Conservation (phyloP, 768 basidiomycete species). For the Tylopilus sp. region DNA sequence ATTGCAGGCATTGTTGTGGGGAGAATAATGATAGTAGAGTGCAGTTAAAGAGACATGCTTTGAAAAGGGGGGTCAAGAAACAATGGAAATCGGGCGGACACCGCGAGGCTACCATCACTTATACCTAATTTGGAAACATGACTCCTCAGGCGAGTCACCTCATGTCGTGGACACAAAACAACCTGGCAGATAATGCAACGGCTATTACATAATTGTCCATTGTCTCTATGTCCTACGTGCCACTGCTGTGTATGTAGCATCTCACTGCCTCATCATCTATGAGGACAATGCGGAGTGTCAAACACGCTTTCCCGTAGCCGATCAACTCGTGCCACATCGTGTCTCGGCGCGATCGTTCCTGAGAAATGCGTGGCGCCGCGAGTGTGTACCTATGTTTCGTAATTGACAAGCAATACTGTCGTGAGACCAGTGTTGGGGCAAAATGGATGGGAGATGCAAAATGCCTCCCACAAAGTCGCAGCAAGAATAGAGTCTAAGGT, state of each 20-base stretch:
- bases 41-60: conserved; percentile 28
- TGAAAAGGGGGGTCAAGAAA: conserved; percentile 20
- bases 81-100: conserved; percentile 22
- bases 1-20: conserved; percentile 38
- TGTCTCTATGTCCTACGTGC: too few relatives aligned
- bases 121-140: conserved; percentile 25
- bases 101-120: conserved; percentile 20
- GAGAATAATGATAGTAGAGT: conserved; percentile 37
- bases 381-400: background rate
- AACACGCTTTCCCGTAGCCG: conserved; percentile 1
- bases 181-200: background rate
- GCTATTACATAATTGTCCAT: too few relatives aligned
- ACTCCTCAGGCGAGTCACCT: conserved; percentile 8
- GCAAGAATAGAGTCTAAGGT: too few relatives aligned
- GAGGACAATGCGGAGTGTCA: conserved; percentile 26
- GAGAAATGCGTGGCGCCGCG: too few relatives aligned
- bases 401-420: background rate
- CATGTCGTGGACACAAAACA: background rate
- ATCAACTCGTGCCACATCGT: conserved; percentile 1
- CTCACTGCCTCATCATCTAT: background rate
- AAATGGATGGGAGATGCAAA: too few relatives aligned
- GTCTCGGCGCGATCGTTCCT: background rate
- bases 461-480: too few relatives aligned
- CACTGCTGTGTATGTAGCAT: background rate
- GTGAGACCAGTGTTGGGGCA: too few relatives aligned